Base-by-base conservation (phyloP, 169 alveolate genomes). In the Plasmodium malariae region DNA sequence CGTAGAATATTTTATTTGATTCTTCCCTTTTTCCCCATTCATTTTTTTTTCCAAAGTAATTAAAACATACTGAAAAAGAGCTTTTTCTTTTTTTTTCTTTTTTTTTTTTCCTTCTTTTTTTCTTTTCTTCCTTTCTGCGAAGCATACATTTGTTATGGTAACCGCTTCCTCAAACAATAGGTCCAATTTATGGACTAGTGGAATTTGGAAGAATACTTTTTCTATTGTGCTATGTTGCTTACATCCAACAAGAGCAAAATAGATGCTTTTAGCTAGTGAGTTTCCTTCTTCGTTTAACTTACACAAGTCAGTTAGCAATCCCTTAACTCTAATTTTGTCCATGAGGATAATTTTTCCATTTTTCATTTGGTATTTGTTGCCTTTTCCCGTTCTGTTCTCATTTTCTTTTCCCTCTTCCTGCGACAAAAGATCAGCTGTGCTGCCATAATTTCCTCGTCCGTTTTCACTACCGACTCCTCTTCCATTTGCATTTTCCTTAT, bases 251-350 rank as follows among this genome's bases (percentile, higher is more conserved):
- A 63, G 69, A 26, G 60, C 65, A 12, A 78, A 11, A 40, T 78
- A 78, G 5, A 51, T 34, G 17, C 89, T 63, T 12, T 48, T 62
- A 68, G 28, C n/a, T 1, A 78, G 24, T 2, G 73, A 24, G 7
- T 21, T 43, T 2, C 40, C 19, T 24, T 78, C 70, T 6, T 78
- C 74, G n/a, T 34, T 45, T 11, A 68, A 48, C 7, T 51, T 55
- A 5, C 34, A 30, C 2, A 78, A 19, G 48, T 78, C 89, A 19
- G 54, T 62, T 1, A 78, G 0, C 28, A 63, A 24, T 5, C 89
- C 89, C 24, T 78, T 78, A 54, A 21, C 32, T 19, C 14, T 32
- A 11, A 78, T 78, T 62, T 63, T 60, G 19, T 62, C 89, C 11
- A 78, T 49, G 9, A 6, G 21, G 37, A 48, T 12, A 62, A 24